Conservation (phyloP, 805 yeast species). For the Torulaspora gathmanii region DNA sequence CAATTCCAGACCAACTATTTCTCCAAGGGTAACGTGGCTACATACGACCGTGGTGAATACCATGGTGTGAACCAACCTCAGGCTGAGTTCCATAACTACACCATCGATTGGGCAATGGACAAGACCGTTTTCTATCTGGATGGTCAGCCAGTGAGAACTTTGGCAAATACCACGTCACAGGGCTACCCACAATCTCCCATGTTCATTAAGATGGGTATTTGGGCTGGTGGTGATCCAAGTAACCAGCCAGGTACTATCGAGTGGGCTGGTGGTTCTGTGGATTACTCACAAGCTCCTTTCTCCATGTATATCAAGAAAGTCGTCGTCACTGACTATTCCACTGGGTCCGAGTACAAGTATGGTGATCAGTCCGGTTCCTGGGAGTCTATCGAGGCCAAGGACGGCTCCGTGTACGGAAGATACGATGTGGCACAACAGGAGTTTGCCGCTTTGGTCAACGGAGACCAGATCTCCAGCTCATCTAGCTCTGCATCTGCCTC, state of each 20-base stretch:
- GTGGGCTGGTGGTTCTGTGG: conserved; percentile 79
- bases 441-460: conserved; percentile 33
- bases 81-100: conserved; percentile 63
- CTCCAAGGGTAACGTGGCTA: conserved; percentile 70
- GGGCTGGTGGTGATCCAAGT: conserved; percentile 79
- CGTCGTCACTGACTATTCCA: conserved; percentile 63
- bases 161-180: conserved; percentile 47
- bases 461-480: conserved; percentile 16
- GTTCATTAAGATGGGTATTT: conserved; percentile 60
- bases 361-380: conserved; percentile 53
- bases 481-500: conserved; percentile 11
- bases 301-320: conserved; percentile 58
- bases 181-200: conserved; percentile 94
- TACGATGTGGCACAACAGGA: conserved; percentile 42
- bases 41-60: conserved; percentile 76
- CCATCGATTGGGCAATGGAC: conserved; percentile 77
- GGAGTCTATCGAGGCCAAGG: conserved; percentile 52
- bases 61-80: conserved; percentile 56
- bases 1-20: conserved; percentile 77
- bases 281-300: conserved; percentile 63
- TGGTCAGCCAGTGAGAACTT: conserved; percentile 61
- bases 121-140: conserved; percentile 67
- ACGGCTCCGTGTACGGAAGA: conserved; percentile 63
- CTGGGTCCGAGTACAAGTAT: conserved; percentile 56
- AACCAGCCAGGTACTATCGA: conserved; percentile 65